These are phyloP conservation scores for Themeda triandra DNA, from an alignment of 176 grass and related monocot species.

Conservation along the genomic window DNA sequence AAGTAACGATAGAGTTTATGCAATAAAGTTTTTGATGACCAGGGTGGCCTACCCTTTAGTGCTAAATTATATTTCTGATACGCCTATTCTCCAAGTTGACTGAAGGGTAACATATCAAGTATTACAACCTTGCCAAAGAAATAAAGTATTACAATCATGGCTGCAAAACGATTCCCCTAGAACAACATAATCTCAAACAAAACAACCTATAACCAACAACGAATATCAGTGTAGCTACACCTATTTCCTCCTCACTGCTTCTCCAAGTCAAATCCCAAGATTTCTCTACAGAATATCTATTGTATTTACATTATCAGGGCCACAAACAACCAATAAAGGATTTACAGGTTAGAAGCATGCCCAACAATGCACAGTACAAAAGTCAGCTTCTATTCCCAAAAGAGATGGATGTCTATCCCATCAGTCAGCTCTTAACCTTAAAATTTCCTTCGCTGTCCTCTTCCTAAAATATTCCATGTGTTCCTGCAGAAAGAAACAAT, in stretches of 20 bases:
- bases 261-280: not conserved
- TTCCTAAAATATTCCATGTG: slow-evolving; percentile 87
- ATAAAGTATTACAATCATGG: not conserved
- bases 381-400: not conserved
- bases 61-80: no score
- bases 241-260: not conserved
- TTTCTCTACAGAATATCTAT: slow-evolving; percentile 16
- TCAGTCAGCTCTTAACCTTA: slow-evolving; percentile 69
- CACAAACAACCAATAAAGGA: no score
- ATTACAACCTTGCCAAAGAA: not conserved
- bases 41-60: no score
- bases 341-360: not conserved
- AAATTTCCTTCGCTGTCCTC: slow-evolving; percentile 76
- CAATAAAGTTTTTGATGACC: not conserved
- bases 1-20: no score
- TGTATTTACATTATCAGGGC: not conserved
- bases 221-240: not conserved
- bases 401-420: not conserved
- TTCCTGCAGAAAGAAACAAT: slow-evolving; percentile 46
- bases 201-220: not conserved
- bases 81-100: not conserved
- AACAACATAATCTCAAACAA: not conserved
- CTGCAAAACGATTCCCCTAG: not conserved
- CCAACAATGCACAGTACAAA: not conserved
- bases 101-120: not conserved